Evolutionary conservation across 2,329 filamentous ascomycete species (phyloP).

Genomic region (Scedosporium minutisporum): DNA sequence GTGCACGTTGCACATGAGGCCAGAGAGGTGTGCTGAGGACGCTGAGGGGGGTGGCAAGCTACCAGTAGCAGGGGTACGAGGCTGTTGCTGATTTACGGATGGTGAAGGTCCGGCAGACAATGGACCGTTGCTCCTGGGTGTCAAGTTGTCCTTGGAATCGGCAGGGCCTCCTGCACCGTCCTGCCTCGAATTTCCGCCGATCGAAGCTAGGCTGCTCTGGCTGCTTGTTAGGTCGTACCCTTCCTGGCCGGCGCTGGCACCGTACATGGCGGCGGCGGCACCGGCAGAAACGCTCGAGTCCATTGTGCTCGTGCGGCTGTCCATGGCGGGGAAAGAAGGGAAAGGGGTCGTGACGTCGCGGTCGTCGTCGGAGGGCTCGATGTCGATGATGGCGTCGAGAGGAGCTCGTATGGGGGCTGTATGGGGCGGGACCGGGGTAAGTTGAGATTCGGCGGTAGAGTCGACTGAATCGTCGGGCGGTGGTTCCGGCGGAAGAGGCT

Average conservation of each 20-base stretch:
- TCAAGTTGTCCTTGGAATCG: slow-evolving; percentile 33
- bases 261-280: slow-evolving; percentile 23
- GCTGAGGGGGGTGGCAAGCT: slow-evolving; percentile 24
- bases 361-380: slow-evolving; percentile 7
- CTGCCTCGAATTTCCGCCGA: slow-evolving; percentile 20
- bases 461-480: slow-evolving; percentile 22
- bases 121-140: slow-evolving; percentile 43
- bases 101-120: slow-evolving; percentile 48
- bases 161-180: slow-evolving; percentile 31
- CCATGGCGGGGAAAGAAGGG: slow-evolving; percentile 16
- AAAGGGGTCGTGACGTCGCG: slow-evolving; percentile 2
- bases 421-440: slow-evolving; percentile 18
- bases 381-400: slow-evolving; percentile 15
- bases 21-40: slow-evolving; percentile 48
- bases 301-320: slow-evolving; percentile 38
- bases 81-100: slow-evolving; percentile 27
- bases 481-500: slow-evolving; percentile 42
- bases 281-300: slow-evolving; percentile 24
- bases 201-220: slow-evolving; percentile 35
- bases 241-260: slow-evolving; percentile 24
- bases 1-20: slow-evolving; percentile 62
- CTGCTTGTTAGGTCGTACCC: slow-evolving; percentile 32
- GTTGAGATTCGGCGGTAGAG: neutral
- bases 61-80: slow-evolving; percentile 9
- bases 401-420: slow-evolving; percentile 23